Evolutionary conservation across 2,329 filamentous ascomycete species (phyloP).

Genomic region (Pestalotiopsis sp.): DNA sequence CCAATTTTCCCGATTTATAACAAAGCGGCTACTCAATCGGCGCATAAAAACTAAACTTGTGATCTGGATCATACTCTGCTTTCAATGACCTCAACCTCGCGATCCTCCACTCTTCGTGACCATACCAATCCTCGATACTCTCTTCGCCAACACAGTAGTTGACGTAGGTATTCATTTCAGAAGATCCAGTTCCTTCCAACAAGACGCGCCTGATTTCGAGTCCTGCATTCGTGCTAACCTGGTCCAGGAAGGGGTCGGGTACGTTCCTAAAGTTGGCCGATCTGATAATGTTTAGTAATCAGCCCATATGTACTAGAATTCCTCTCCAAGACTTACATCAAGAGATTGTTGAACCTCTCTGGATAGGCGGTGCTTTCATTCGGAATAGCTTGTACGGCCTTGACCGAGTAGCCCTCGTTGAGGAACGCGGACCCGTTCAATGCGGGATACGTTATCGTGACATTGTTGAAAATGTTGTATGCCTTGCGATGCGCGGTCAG

Average conservation of each 20-base stretch:
- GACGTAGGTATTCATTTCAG: slow-evolving; percentile 10
- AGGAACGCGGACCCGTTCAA: slow-evolving; percentile 2
- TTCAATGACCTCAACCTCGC: slow-evolving; percentile 7
- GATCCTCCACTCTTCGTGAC: slow-evolving; percentile 15
- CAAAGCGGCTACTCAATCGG: not conserved
- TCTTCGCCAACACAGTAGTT: slow-evolving; percentile 13
- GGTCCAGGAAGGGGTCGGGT: not conserved
- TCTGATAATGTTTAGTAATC: not conserved
- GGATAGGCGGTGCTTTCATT: slow-evolving; percentile 11
- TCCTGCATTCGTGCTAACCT: not conserved
- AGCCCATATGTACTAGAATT: not conserved
- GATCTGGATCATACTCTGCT: slow-evolving; percentile 11
- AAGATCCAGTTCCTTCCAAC: slow-evolving; percentile 9
- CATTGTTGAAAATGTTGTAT: slow-evolving; percentile 9
- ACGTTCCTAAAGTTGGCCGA: not conserved
- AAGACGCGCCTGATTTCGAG: not conserved
- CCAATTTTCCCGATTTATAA: no score
- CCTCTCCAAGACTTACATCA: not conserved
- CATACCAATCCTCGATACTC: slow-evolving; percentile 10
- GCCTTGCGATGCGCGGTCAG: slow-evolving; percentile 8
- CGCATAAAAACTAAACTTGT: slow-evolving; percentile 14
- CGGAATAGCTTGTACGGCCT: slow-evolving; percentile 8
- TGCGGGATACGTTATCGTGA: not conserved
- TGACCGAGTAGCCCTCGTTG: slow-evolving; percentile 12
- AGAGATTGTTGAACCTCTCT: slow-evolving; percentile 11